Evolutionary conservation across 2,329 filamentous ascomycete genomes (phyloP).

Genomic region (Trichoderma sp.): DNA sequence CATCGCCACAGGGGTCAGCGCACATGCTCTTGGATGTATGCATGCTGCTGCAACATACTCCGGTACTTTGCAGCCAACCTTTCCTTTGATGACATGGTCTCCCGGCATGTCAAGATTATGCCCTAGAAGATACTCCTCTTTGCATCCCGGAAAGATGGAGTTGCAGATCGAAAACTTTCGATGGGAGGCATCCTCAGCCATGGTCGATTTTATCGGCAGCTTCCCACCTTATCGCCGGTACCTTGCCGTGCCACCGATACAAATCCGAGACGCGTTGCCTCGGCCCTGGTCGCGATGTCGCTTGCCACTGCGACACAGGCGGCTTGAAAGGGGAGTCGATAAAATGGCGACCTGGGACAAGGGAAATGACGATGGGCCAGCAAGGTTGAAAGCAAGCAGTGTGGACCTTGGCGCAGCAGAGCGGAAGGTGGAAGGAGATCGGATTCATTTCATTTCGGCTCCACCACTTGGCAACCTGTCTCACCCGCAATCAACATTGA

Average conservation of each 20-base stretch:
- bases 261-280: background rate
- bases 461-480: background rate
- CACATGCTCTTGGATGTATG: background rate
- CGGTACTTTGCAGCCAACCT: background rate
- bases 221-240: background rate
- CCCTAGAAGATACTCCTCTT: background rate
- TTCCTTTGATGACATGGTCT: background rate
- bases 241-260: background rate
- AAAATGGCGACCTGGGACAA: background rate
- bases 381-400: slow-evolving; percentile 12
- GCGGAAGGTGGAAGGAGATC: slow-evolving; percentile 12
- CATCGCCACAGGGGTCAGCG: background rate
- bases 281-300: background rate
- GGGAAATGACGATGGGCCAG: slow-evolving; percentile 11
- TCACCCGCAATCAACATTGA: slow-evolving; percentile 5
- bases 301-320: background rate
- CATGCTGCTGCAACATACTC: background rate
- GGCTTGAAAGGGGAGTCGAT: background rate
- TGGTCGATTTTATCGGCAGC: background rate
- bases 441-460: slow-evolving; percentile 19
- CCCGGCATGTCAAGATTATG: background rate
- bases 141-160: background rate
- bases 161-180: background rate
- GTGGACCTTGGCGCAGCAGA: slow-evolving; percentile 7
- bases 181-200: background rate